Percentiles rank a stretch among this genome's conserved stretches.
Conservation (phyloP, 768 basidiomycete genomes). For the Mycena galericulata region DNA sequence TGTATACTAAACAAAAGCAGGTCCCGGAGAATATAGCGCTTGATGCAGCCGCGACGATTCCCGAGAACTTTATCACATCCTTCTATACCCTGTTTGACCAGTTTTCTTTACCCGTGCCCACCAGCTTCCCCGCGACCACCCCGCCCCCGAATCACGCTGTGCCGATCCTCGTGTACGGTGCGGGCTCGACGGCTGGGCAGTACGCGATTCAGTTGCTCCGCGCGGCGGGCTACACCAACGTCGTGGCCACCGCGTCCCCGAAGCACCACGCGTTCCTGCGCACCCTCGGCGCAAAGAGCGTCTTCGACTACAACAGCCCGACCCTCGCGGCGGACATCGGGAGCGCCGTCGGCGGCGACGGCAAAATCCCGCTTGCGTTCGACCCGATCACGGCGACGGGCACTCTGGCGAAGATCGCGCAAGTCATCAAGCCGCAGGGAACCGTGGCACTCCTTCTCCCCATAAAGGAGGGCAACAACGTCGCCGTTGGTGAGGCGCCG, state of each 20-base stretch:
- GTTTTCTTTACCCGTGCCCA: conserved; percentile 48
- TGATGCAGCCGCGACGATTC: conserved; percentile 52
- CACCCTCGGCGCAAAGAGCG: conserved; percentile 51
- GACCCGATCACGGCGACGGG: conserved; percentile 45
- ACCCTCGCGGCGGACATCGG: conserved; percentile 46
- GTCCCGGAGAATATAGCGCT: conserved; percentile 55
- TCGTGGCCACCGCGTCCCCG: conserved; percentile 52
- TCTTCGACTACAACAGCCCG: conserved; percentile 50
- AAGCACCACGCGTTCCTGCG: conserved; percentile 45
- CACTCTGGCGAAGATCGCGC: conserved; percentile 42
- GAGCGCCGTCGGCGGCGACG: conserved; percentile 38
- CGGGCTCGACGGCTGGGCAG: conserved; percentile 52
- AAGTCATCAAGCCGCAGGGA: conserved; percentile 37
- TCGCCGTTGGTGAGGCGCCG: conserved; percentile 19
- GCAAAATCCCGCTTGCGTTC: conserved; percentile 40
- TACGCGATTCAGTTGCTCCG: conserved; percentile 49
- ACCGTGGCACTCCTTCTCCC: conserved; percentile 46
- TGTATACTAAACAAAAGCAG: conserved; percentile 44
- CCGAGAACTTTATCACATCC: conserved; percentile 56
- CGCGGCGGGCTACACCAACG: conserved; percentile 51
- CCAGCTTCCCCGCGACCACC: conserved; percentile 42
- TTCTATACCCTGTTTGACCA: conserved; percentile 53
- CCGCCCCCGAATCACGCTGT: conserved; percentile 41
- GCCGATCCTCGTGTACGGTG: conserved; percentile 57
- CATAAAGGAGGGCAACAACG: conserved; percentile 38